Percentiles rank a stretch among this genome's conserved stretches.
Evolutionary conservation across 2,329 filamentous ascomycete species (phyloP).

Genomic region (Diplodia seriata): DNA sequence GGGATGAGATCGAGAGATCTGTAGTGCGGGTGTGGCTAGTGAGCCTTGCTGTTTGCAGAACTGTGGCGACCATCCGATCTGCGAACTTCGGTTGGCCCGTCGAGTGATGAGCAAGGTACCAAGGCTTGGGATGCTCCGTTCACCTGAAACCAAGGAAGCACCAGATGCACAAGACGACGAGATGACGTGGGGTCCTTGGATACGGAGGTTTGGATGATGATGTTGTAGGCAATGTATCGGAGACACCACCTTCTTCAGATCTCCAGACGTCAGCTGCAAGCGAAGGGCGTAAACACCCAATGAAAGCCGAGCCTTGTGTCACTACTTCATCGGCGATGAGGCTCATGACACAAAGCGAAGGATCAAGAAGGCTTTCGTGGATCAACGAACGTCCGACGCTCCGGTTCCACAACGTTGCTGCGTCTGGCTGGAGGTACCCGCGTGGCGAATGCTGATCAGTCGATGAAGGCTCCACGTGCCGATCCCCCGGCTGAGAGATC

Average conservation of each 20-base stretch:
- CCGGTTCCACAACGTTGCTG: neutral
- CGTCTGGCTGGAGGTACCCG: constrained; percentile 1
- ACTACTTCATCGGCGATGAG: neutral
- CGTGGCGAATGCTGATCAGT: neutral
- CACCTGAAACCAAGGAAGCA: too few species aligned
- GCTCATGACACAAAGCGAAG: neutral
- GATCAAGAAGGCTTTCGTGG: neutral
- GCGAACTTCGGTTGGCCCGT: too few species aligned
- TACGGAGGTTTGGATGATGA: too few species aligned
- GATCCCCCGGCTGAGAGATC: neutral
- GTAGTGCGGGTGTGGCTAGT: neutral
- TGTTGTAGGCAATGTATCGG: neutral
- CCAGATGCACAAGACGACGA: too few species aligned
- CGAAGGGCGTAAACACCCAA: neutral
- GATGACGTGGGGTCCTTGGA: too few species aligned
- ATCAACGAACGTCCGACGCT: neutral
- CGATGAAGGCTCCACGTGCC: constrained; percentile 10
- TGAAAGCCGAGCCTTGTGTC: neutral
- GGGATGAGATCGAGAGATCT: neutral
- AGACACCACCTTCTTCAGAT: neutral
- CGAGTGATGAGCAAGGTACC: too few species aligned
- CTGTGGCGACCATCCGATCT: neutral
- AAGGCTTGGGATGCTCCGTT: neutral
- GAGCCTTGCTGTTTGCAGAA: neutral
- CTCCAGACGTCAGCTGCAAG: neutral